A percentile compares a stretch with the other conserved stretches of the same genome.
These are phyloP conservation scores for Ceratocystis alfenasii DNA, from an alignment of 2,329 filamentous ascomycete species.

Conservation along the genomic window DNA sequence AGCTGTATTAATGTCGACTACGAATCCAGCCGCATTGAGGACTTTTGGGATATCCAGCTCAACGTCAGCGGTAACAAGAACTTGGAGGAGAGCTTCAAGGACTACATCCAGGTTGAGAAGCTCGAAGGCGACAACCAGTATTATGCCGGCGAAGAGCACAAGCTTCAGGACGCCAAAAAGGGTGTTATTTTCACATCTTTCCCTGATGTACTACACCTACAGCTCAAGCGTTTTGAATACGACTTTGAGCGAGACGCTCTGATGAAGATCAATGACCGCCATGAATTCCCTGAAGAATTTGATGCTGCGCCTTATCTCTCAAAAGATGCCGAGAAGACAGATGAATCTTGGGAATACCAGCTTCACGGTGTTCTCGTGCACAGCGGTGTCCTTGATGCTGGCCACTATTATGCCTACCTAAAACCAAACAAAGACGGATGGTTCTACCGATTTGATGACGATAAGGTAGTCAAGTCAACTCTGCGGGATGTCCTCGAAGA, in stretches of 20 bases:
- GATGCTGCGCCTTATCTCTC: slow-evolving; percentile 81
- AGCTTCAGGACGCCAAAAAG: slow-evolving; percentile 92
- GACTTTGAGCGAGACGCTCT: slow-evolving; percentile 92
- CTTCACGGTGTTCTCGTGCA: slow-evolving; percentile 92
- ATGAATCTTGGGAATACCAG: slow-evolving; percentile 78
- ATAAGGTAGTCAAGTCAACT: slow-evolving; percentile 89
- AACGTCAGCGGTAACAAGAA: slow-evolving; percentile 93
- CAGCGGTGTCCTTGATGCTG: slow-evolving; percentile 90
- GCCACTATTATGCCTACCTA: slow-evolving; percentile 95
- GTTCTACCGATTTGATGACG: slow-evolving; percentile 96
- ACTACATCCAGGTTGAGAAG: slow-evolving; percentile 93
- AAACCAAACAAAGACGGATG: slow-evolving; percentile 86
- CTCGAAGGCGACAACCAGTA: slow-evolving; percentile 99
- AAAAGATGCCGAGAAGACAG: slow-evolving; percentile 67
- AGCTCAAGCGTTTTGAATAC: slow-evolving; percentile 96
- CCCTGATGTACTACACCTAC: slow-evolving; percentile 83
- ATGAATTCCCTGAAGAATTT: slow-evolving; percentile 75
- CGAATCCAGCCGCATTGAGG: slow-evolving; percentile 87
- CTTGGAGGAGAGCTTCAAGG: slow-evolving; percentile 84
- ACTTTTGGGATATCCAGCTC: slow-evolving; percentile 98
- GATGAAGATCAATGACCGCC: slow-evolving; percentile 96
- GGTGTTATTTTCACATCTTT: slow-evolving; percentile 96
- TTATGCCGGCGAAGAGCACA: slow-evolving; percentile 77
- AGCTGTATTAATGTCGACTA: slow-evolving; percentile 98
- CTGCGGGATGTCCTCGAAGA: slow-evolving; percentile 87